Evolutionary conservation across 306 rosid species (phyloP).

Genomic region (Vigna mungo): DNA sequence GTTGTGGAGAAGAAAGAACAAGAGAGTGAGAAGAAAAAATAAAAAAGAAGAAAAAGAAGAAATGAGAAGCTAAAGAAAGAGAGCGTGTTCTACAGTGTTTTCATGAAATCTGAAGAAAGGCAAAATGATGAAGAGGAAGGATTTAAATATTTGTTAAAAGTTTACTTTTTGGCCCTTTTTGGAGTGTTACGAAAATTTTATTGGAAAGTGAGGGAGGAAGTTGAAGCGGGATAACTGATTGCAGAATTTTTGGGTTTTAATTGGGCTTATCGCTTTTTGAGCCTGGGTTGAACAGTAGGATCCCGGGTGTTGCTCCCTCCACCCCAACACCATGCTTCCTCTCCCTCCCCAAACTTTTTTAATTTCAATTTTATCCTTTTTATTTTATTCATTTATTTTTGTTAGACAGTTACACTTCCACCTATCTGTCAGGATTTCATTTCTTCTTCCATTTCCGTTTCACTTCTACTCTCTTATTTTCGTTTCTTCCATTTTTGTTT

Average conservation of each 20-base stretch:
- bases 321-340: too few relatives aligned
- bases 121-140: not conserved
- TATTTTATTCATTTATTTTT: too few relatives aligned
- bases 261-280: not conserved
- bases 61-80: not conserved
- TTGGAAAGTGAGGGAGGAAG: slow-evolving; percentile 10
- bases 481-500: too few relatives aligned
- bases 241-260: not conserved
- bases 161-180: not conserved
- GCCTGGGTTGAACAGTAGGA: not conserved
- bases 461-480: too few relatives aligned
- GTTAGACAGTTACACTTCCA: too few relatives aligned
- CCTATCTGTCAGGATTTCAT: too few relatives aligned
- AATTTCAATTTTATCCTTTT: too few relatives aligned
- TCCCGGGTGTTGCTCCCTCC: too few relatives aligned
- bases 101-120: slow-evolving; percentile 9
- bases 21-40: not conserved
- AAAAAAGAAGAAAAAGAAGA: too few relatives aligned
- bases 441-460: too few relatives aligned
- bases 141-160: not conserved
- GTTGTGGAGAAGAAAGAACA: not conserved
- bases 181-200: not conserved
- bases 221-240: not conserved
- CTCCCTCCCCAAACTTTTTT: too few relatives aligned
- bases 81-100: slow-evolving; percentile 6